phyloP scores from a whole-genome alignment of 495 filamentous ascomycete species.

The Aspergillus sclerotiicarbonarius region DNA sequence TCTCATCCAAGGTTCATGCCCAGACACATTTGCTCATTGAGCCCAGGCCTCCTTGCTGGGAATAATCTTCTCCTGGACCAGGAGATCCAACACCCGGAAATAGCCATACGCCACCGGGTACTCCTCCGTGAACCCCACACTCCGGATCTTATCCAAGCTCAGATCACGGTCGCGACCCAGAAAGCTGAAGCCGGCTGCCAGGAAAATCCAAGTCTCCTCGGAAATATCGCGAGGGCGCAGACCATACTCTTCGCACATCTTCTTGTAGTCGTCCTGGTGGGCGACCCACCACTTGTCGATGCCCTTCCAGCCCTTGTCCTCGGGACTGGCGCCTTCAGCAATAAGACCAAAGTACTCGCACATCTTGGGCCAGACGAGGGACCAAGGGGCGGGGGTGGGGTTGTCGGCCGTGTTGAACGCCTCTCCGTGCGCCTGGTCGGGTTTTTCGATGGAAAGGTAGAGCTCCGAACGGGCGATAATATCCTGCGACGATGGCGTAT shows the following conservation, averaged over 20 bases:
- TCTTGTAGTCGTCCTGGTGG: conserved; percentile 6
- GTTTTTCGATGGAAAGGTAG: conserved; percentile 30
- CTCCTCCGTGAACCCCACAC: conserved; percentile 22
- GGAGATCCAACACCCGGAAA: conserved; percentile 12
- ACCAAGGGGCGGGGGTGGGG: conserved; percentile 15
- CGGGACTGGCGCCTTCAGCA: not conserved
- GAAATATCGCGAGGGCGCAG: conserved; percentile 8
- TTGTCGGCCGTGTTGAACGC: conserved; percentile 59
- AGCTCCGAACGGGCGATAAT: conserved; percentile 41
- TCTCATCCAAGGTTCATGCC: no score
- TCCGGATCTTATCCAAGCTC: conserved; percentile 20
- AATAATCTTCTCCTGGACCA: conserved; percentile 11
- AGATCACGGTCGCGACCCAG: conserved; percentile 17
- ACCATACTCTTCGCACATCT: conserved; percentile 9
- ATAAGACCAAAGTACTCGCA: conserved; percentile 10
- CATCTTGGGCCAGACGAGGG: conserved; percentile 1
- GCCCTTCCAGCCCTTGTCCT: conserved; percentile 1
- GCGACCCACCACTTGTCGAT: conserved; percentile 13
- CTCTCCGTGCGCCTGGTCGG: conserved; percentile 47
- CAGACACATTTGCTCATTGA: no score
- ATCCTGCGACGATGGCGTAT: conserved; percentile 39
- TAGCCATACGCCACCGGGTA: conserved; percentile 12
- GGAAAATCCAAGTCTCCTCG: conserved; percentile 19
- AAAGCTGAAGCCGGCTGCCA: conserved; percentile 9
- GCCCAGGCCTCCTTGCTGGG: no score